Evolutionary conservation across 164 flowering plant species (phyloP).

Genomic region (Cinnamomum micranthum): DNA sequence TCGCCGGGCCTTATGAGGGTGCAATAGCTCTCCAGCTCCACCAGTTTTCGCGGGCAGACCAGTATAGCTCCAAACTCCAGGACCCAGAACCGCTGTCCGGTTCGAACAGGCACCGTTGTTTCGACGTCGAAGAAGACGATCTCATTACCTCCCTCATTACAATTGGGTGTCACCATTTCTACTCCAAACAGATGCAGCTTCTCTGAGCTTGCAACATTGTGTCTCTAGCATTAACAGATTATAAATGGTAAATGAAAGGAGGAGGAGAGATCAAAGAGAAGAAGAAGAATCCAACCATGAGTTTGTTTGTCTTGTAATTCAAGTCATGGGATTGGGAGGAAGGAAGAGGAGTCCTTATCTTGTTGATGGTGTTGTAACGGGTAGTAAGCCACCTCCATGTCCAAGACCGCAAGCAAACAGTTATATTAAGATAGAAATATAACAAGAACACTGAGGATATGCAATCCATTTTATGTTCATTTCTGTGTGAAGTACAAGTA

Average conservation of each 20-base stretch:
- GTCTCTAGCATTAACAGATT: not conserved
- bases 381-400: not conserved
- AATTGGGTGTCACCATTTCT: not conserved
- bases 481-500: not conserved
- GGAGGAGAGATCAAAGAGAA: not conserved
- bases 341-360: conserved; percentile 2
- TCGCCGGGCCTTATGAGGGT: conserved; percentile 79
- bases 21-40: conserved; percentile 66
- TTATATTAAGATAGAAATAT: not conserved
- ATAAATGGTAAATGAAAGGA: not conserved
- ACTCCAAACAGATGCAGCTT: not conserved
- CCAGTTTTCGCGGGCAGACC: conserved; percentile 69
- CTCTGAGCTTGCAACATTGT: not conserved
- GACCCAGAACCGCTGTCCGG: conserved; percentile 54
- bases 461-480: not conserved
- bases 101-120: conserved; percentile 66
- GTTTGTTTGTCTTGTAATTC: conserved; percentile 7
- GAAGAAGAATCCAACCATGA: conserved; percentile 2
- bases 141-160: conserved; percentile 24
- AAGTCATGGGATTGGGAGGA: not conserved
- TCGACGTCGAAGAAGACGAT: conserved; percentile 91
- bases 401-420: not conserved
- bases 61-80: conserved; percentile 88
- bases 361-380: not conserved
- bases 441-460: not conserved